A percentile compares a stretch with the other conserved stretches of the same genome.
Evolutionary conservation across 1,284 basidiomycete genomes (phyloP).

Genomic region (Tilletia caries): DNA sequence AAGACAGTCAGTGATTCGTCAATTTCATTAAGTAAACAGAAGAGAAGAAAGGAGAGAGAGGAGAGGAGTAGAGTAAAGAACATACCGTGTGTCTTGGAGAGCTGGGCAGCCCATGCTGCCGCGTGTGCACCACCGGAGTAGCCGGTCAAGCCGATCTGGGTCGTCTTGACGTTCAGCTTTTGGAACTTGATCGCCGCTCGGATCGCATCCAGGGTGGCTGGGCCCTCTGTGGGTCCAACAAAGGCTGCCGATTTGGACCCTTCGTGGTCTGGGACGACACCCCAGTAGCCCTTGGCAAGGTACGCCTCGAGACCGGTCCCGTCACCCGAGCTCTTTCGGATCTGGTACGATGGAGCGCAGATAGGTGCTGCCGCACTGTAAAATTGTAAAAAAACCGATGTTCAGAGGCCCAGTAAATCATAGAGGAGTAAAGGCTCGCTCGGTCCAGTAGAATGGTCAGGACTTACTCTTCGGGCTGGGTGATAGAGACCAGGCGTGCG

Average conservation of each 20-base stretch:
- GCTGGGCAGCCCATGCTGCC: conserved; percentile 19
- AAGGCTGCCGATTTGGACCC: conserved; percentile 20
- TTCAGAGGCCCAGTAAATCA: too few species aligned
- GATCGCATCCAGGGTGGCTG: conserved; percentile 15
- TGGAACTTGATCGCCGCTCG: conserved; percentile 14
- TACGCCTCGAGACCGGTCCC: neutral
- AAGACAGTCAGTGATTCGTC: too few species aligned
- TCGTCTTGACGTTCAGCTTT: neutral
- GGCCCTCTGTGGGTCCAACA: conserved; percentile 19
- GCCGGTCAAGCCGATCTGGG: conserved; percentile 18
- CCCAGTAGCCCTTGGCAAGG: conserved; percentile 17
- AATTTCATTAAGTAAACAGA: too few species aligned
- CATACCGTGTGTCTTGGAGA: conserved; percentile 17
- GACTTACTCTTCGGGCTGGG: conserved; percentile 14
- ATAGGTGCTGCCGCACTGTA: neutral
- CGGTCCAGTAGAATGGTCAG: too few species aligned
- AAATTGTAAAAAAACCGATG: too few species aligned
- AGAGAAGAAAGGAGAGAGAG: too few species aligned
- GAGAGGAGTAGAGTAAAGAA: too few species aligned
- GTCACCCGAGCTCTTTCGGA: neutral
- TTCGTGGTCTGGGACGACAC: conserved; percentile 19
- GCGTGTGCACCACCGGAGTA: conserved; percentile 25
- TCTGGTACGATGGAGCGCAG: conserved; percentile 19
- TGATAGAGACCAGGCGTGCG: conserved; percentile 13
- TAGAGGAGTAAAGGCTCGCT: too few species aligned